A percentile compares a stretch with the other conserved stretches of the same genome.
Conservation (phyloP, 768 basidiomycete species). For the Cystofilobasidium ferigula region DNA sequence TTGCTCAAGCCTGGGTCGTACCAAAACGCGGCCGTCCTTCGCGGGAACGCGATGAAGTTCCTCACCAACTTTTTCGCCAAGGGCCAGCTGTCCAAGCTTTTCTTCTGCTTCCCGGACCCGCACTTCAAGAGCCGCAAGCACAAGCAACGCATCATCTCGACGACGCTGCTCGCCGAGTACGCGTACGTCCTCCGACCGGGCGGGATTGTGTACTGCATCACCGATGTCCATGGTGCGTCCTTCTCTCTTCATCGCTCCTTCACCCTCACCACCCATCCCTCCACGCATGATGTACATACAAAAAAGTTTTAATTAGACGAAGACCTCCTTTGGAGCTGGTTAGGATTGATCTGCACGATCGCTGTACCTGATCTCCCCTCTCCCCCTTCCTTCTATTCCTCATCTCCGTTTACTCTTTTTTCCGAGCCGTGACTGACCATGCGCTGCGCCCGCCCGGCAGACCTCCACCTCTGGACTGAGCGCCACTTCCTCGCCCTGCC, state of each 20-base stretch:
- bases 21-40: slow-evolving; percentile 75
- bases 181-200: slow-evolving; percentile 84
- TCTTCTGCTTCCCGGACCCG: slow-evolving; percentile 98
- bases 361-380: background rate
- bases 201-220: slow-evolving; percentile 96
- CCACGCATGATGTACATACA: background rate
- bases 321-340: slow-evolving; percentile 13
- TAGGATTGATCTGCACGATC: background rate
- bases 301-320: slow-evolving; percentile 12
- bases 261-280: background rate
- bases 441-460: slow-evolving; percentile 34
- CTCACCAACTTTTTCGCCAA: slow-evolving; percentile 89
- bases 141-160: slow-evolving; percentile 96
- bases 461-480: slow-evolving; percentile 92
- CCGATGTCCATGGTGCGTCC: slow-evolving; percentile 59
- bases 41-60: slow-evolving; percentile 98
- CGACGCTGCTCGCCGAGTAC: slow-evolving; percentile 93
- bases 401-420: background rate
- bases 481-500: slow-evolving; percentile 78
- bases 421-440: background rate
- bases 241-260: background rate
- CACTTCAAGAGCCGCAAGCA: slow-evolving; percentile 98
- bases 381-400: background rate
- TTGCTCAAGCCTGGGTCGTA: slow-evolving; percentile 40
- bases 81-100: slow-evolving; percentile 78